Evolutionary conservation across 225 moss, liverwort and hornwort genomes (phyloP).

Genomic region (Anthoceros angustus): DNA sequence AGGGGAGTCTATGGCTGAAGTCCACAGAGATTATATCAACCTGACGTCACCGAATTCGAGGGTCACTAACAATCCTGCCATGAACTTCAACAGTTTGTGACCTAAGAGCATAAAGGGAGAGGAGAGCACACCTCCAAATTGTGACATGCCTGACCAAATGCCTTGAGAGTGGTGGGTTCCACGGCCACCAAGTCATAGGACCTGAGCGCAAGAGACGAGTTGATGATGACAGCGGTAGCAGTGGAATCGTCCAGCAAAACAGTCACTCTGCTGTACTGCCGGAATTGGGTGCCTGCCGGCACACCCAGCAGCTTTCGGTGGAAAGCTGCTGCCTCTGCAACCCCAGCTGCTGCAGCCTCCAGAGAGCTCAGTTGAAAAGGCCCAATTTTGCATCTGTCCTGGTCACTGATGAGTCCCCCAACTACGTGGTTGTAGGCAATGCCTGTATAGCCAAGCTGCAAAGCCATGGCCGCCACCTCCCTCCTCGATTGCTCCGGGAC

Average conservation of each 20-base stretch:
- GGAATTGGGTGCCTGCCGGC: slow-evolving; percentile 34
- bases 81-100: not conserved
- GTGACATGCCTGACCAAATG: slow-evolving; percentile 66
- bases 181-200: slow-evolving; percentile 82
- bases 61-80: not conserved
- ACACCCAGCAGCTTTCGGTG: slow-evolving; percentile 54
- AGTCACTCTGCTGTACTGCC: slow-evolving; percentile 77
- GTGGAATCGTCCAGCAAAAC: slow-evolving; percentile 46
- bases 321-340: slow-evolving; percentile 53
- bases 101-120: not conserved
- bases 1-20: slow-evolving; percentile 52
- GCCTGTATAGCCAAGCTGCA: slow-evolving; percentile 77
- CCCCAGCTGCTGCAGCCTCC: slow-evolving; percentile 41
- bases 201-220: slow-evolving; percentile 46
- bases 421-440: slow-evolving; percentile 46
- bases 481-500: slow-evolving; percentile 37
- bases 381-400: slow-evolving; percentile 42
- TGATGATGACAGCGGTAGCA: slow-evolving; percentile 41
- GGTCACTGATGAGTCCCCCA: slow-evolving; percentile 47
- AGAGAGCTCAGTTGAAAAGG: slow-evolving; percentile 46
- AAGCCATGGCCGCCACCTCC: slow-evolving; percentile 59
- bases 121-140: slow-evolving; percentile 40
- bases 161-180: slow-evolving; percentile 51
- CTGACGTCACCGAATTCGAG: slow-evolving; percentile 23
- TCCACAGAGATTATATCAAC: slow-evolving; percentile 84